These are phyloP conservation scores for Coemansia sp. DNA, from an alignment of 192 early-diverging fungal species.

Conservation along the genomic window DNA sequence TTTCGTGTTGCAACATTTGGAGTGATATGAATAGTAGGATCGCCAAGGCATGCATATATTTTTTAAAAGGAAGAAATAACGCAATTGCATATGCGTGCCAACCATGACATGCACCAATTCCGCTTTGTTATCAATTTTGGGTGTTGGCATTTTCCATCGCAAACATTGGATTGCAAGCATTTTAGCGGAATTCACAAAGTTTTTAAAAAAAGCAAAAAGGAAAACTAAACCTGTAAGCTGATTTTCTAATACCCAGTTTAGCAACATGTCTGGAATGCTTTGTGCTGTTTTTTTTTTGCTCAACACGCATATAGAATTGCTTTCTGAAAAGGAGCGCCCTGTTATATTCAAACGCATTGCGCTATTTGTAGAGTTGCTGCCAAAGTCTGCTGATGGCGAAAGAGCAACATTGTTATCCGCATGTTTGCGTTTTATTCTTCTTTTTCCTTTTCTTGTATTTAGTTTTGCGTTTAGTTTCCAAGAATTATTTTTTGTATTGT, in stretches of 20 bases:
- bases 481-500: background rate
- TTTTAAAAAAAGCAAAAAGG: too few relatives aligned
- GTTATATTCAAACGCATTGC: background rate
- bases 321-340: background rate
- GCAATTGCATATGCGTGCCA: background rate
- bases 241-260: too few relatives aligned
- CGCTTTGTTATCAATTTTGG: background rate
- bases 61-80: background rate
- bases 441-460: background rate
- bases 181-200: too few relatives aligned
- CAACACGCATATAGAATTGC: background rate
- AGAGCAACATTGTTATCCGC: background rate
- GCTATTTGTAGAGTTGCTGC: background rate
- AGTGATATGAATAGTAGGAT: background rate
- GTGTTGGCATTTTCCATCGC: background rate
- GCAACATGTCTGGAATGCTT: background rate
- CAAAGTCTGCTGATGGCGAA: too few relatives aligned
- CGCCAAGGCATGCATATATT: background rate
- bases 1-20: background rate
- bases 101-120: background rate
- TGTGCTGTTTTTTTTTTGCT: background rate
- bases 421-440: background rate
- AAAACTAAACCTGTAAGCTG: too few relatives aligned
- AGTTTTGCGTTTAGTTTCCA: background rate
- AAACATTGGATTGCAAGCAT: too few relatives aligned